Evolutionary conservation across 2,329 filamentous ascomycete species (phyloP), one percentile per base, ranked within the genome.

Genomic region (Diaporthe ampelina): DNA sequence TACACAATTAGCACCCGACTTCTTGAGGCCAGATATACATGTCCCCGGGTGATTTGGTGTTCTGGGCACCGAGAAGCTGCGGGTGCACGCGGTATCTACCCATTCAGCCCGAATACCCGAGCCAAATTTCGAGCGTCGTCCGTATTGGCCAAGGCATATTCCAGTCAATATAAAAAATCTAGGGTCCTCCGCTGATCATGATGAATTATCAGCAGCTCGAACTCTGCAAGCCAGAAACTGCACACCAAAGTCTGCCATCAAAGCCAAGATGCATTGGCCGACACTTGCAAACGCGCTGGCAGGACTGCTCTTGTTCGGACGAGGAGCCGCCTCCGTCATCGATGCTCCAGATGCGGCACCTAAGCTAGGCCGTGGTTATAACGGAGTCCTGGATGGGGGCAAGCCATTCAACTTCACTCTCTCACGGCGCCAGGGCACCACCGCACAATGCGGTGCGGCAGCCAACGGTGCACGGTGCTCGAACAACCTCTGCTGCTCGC

Each of bases 401-500:
- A 54, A 54, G 13, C n/a, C 17, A 17, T 29, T 29, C 35, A 29
- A n/a, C 48, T 54, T 68, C n/a, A 26, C 48, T 17, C 48, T 68
- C n/a, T 37, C 32, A 15, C 63, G 63, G 1, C 63, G 63, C n/a
- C 63, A 68, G 63, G 32, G 63, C 48, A 24, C 70, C 6, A 50
- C 70, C 13, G 48, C 70, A 13, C 50, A 73, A 29, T 73, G 71
- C 24, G 71, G 71, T 17, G 19, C 71, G n/a, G 9, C 71, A 9
- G 71, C 71, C 29, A 73, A 73, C 43, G 71, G 71, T 19, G 71
- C 71, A 9, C 19, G 50, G 9, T 73, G 71, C 32, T 59, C 52
- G 17, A 54, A 73, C 43, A 73, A 73, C 15, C 71, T 68, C 21
- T 68, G 63, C 48, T 68, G 63, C 48, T 68, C 63, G 8, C 63